Evolutionary conservation across 257 asterid species (phyloP).

Genomic region (Nicotiana attenuata): DNA sequence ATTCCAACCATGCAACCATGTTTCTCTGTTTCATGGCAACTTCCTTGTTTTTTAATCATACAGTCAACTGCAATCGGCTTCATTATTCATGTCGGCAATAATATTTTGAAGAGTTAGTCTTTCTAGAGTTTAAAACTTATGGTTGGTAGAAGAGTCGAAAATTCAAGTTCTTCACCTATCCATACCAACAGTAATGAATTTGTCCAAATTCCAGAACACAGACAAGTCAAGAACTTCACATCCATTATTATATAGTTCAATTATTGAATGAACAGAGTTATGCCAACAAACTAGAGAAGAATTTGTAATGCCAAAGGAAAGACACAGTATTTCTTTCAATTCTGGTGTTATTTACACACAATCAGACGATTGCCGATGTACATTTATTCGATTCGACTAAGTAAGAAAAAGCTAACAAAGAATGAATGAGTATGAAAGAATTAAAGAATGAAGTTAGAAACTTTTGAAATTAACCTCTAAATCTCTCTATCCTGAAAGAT

Average conservation of each 20-base stretch:
- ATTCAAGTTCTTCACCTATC: constrained; percentile 5
- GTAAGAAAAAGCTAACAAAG: neutral
- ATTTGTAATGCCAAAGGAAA: neutral
- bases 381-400: neutral
- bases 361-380: neutral
- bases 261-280: neutral
- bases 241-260: neutral
- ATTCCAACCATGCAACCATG: neutral
- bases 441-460: constrained; percentile 22
- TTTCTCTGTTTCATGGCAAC: neutral
- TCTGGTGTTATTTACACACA: neutral
- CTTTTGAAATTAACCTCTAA: constrained; percentile 17
- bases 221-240: constrained; percentile 2
- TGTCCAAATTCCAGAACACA: neutral
- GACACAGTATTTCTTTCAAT: neutral
- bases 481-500: constrained; percentile 1
- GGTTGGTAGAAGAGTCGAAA: constrained; percentile 5
- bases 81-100: constrained; percentile 11
- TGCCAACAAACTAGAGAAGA: neutral
- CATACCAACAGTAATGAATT: neutral
- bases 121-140: neutral
- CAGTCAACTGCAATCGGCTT: constrained; percentile 7
- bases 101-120: neutral
- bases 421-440: constrained; percentile 16
- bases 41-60: neutral